Percentiles rank a stretch among this genome's conserved stretches.
Conservation (phyloP, 2,329 filamentous ascomycete genomes). For the Zopfia rhizophila region DNA sequence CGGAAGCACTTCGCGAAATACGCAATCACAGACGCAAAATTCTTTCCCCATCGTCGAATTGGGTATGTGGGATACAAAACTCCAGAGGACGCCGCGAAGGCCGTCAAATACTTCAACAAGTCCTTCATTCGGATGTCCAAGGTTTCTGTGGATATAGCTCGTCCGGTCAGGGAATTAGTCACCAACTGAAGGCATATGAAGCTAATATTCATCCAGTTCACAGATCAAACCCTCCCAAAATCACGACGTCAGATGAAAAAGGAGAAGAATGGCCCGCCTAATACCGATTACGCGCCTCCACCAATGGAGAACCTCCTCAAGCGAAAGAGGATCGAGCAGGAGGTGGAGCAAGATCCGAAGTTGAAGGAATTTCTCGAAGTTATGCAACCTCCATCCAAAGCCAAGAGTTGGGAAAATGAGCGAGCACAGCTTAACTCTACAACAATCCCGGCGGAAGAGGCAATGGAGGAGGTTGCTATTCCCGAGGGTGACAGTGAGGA, state of each 20-base stretch:
- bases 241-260: constrained; percentile 44
- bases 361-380: constrained; percentile 86
- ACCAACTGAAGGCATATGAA: constrained; percentile 31
- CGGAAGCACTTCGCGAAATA: constrained; percentile 87
- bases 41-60: constrained; percentile 89
- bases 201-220: constrained; percentile 45
- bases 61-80: constrained; percentile 95
- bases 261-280: constrained; percentile 33
- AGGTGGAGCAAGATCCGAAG: constrained; percentile 74
- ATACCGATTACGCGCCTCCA: constrained; percentile 38
- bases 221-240: constrained; percentile 47
- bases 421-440: constrained; percentile 42
- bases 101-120: constrained; percentile 94
- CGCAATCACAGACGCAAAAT: constrained; percentile 88
- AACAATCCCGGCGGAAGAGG: constrained; percentile 26
- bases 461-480: constrained; percentile 33
- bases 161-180: constrained; percentile 72
- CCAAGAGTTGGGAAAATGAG: constrained; percentile 71
- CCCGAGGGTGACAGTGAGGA: constrained; percentile 72
- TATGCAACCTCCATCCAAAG: constrained; percentile 76
- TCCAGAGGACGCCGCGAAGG: constrained; percentile 79
- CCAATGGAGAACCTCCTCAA: constrained; percentile 63
- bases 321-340: constrained; percentile 71
- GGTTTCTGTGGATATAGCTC: constrained; percentile 88
- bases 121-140: constrained; percentile 96